Percentiles rank a stretch among this genome's conserved stretches.
Conservation (phyloP, 768 basidiomycete genomes). For the Cystofilobasidium macerans region DNA sequence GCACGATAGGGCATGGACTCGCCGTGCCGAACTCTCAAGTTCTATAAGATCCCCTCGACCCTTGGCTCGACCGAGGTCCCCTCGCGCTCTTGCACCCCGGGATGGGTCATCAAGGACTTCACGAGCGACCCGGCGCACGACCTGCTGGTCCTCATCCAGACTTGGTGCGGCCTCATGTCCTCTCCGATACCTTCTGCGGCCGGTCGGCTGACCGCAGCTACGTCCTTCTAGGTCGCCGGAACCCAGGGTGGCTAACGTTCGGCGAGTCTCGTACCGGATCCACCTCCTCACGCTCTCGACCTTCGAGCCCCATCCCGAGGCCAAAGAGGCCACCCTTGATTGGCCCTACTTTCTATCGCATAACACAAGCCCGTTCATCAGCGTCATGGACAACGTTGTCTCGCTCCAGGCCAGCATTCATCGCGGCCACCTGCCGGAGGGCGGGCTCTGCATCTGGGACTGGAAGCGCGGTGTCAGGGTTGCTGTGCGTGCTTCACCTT, state of each 20-base stretch:
- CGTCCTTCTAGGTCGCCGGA: not conserved
- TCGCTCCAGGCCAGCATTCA: conserved; percentile 10
- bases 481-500: not conserved
- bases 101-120: conserved; percentile 22
- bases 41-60: conserved; percentile 20
- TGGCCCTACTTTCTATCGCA: conserved; percentile 15
- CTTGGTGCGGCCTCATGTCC: not conserved
- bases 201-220: not conserved
- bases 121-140: conserved; percentile 24
- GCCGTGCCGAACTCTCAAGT: conserved; percentile 19
- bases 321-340: conserved; percentile 17
- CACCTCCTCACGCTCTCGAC: conserved; percentile 21
- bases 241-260: not conserved
- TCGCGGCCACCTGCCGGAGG: conserved; percentile 8
- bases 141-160: conserved; percentile 21
- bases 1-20: conserved; percentile 19
- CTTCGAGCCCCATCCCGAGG: conserved; percentile 19
- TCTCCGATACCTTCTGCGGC: not conserved
- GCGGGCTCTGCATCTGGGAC: conserved; percentile 20
- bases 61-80: conserved; percentile 22
- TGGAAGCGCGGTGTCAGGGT: conserved; percentile 18
- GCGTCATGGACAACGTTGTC: conserved; percentile 9
- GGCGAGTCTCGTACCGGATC: conserved; percentile 18
- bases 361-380: conserved; percentile 15
- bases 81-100: conserved; percentile 9